Base-by-base conservation (phyloP, 768 basidiomycete species). In the Inosperma sp. region DNA sequence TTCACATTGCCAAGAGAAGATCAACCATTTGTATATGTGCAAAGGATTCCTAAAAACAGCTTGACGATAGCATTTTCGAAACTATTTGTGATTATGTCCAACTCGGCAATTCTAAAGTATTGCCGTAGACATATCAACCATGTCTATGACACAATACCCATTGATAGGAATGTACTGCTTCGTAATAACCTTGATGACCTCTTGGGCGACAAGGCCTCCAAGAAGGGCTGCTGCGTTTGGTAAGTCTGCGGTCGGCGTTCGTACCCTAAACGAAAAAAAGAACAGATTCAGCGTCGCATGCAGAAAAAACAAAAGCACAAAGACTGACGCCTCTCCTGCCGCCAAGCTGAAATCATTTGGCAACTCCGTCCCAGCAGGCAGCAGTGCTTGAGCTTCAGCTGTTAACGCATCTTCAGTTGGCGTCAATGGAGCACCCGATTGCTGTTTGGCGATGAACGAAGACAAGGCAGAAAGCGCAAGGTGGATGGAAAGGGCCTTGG, bases 121-220 rank as follows among this genome's bases (percentile, higher is more conserved):
- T 10, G 84, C 86, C 5, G 88, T 88, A 83, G 81, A 85, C 16
- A 82, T 83, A 45, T 86, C 86, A 23, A 91, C 76, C 54, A 96
- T 76, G 69, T 98, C 93, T 41, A 95, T 72, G 19, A 91, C 76
- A 59, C 87, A 89, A 56, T 85, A 86, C 12, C 91, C 89, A 54
- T 86, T 81, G 55, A 95, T 78, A 7, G 96, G 94, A 12, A 94
- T 78, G 64, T 99, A 99, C 68, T 99, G 96, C 60, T 82, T 84
- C 51, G 95, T 99, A 60, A 95, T 86, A 70, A 98, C 77, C 77
- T 99, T 98, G 76, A 98, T 98, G 5, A 84, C 83, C 64, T 99
- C 96, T 59, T 99, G 96, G 21, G 94, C 93, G 16, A 97, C 86
- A 29, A 98, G 67, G 2, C 96, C 96, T 1, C 96, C 96, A 1